Evolutionary conservation across 257 asterid genomes (phyloP).

Genomic region (Asclepias syriaca): DNA sequence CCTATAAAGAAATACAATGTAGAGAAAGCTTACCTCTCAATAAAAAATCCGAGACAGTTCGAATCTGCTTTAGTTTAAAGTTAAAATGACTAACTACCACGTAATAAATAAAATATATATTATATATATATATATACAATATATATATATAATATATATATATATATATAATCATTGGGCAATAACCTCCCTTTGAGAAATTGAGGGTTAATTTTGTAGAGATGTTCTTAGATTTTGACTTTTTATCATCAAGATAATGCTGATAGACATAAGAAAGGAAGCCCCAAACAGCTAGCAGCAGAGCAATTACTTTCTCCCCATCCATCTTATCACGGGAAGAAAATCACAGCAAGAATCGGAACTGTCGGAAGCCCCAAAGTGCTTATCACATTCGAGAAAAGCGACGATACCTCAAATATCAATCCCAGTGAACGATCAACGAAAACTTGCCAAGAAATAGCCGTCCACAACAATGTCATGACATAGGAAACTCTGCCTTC

Average conservation of each 20-base stretch:
- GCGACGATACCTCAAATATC: slow-evolving; percentile 35
- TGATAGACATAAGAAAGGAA: slow-evolving; percentile 35
- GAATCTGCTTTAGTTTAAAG: no score
- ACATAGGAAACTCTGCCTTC: no score
- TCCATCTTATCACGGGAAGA: slow-evolving; percentile 38
- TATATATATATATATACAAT: no score
- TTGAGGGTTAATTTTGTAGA: neutral
- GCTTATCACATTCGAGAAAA: slow-evolving; percentile 35
- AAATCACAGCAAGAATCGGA: slow-evolving; percentile 38
- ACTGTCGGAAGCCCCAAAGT: slow-evolving; percentile 27
- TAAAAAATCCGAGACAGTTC: no score
- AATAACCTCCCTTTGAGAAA: neutral
- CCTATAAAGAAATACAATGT: no score
- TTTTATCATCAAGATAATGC: slow-evolving; percentile 34
- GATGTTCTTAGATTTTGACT: slow-evolving; percentile 17
- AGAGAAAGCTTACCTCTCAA: no score
- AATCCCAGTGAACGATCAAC: slow-evolving; percentile 28
- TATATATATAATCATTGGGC: no score
- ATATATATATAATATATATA: no score
- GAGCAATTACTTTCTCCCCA: slow-evolving; percentile 30
- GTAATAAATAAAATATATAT: no score
- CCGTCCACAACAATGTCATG: slow-evolving; percentile 30
- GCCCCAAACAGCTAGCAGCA: slow-evolving; percentile 41
- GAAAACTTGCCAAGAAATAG: slow-evolving; percentile 35
- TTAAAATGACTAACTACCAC: no score